phyloP scores from a whole-genome alignment of 805 yeast genomes.

The Scheffersomyces stipitis region DNA sequence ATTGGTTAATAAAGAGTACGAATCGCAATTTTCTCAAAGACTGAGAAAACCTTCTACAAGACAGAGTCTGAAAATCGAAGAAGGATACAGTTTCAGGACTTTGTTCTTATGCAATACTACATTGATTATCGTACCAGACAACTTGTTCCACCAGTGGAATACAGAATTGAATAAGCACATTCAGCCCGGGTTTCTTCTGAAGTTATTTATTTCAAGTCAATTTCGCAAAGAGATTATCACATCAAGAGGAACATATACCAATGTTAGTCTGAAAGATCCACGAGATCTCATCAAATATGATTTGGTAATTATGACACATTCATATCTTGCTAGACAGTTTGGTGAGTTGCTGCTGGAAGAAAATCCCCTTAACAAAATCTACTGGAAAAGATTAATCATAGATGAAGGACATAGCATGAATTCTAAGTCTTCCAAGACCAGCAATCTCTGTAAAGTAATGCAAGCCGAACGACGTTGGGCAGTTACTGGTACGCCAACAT shows the following conservation, averaged over 20 bases:
- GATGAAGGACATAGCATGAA: slow-evolving; percentile 74
- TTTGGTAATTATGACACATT: slow-evolving; percentile 49
- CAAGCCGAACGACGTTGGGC: slow-evolving; percentile 68
- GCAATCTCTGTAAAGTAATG: slow-evolving; percentile 47
- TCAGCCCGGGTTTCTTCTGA: slow-evolving; percentile 32
- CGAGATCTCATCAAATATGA: slow-evolving; percentile 46
- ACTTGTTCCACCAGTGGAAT: slow-evolving; percentile 65
- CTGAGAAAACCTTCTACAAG: slow-evolving; percentile 17
- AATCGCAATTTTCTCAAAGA: slow-evolving; percentile 17
- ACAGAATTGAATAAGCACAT: slow-evolving; percentile 59
- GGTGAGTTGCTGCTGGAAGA: slow-evolving; percentile 17
- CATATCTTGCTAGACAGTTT: slow-evolving; percentile 45
- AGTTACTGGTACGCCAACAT: slow-evolving; percentile 74
- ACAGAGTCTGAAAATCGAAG: slow-evolving; percentile 10
- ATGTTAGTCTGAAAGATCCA: slow-evolving; percentile 22
- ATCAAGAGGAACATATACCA: slow-evolving; percentile 15
- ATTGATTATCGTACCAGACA: slow-evolving; percentile 63
- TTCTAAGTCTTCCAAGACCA: slow-evolving; percentile 50
- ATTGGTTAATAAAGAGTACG: slow-evolving; percentile 17
- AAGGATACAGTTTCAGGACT: slow-evolving; percentile 23
- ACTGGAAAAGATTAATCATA: slow-evolving; percentile 71
- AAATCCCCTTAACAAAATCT: slow-evolving; percentile 42
- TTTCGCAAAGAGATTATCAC: slow-evolving; percentile 21
- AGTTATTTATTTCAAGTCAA: slow-evolving; percentile 31
- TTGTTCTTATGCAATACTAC: slow-evolving; percentile 53